Conservation (phyloP, 805 yeast genomes). For the Kuraishia ogatae region DNA sequence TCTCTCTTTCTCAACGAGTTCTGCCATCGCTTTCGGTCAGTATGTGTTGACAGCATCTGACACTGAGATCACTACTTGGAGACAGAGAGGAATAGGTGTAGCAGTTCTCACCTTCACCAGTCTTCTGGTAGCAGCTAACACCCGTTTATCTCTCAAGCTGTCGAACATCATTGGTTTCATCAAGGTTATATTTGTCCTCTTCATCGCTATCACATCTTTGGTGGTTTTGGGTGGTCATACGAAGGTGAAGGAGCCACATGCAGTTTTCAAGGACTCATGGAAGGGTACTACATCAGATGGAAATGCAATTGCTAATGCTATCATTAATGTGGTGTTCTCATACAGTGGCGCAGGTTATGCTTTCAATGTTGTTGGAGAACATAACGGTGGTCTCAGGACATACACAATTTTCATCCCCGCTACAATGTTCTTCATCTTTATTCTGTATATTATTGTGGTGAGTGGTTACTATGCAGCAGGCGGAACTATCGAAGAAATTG, state of each 20-base stretch:
- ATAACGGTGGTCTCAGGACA: conserved; percentile 62
- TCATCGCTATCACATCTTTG: conserved; percentile 75
- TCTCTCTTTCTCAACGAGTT: conserved; percentile 83
- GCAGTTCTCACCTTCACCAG: conserved; percentile 69
- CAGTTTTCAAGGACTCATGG: conserved; percentile 27
- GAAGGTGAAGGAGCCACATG: conserved; percentile 26
- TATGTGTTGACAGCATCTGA: conserved; percentile 71
- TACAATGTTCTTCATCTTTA: conserved; percentile 50
- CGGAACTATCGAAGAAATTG: conserved; percentile 40
- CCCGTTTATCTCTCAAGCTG: conserved; percentile 57
- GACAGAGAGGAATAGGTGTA: conserved; percentile 67
- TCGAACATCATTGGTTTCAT: conserved; percentile 62
- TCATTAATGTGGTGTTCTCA: conserved; percentile 33
- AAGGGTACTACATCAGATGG: conserved; percentile 32
- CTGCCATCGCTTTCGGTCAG: conserved; percentile 73
- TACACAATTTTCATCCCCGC: conserved; percentile 68
- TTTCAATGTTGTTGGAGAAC: conserved; percentile 28
- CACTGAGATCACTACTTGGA: conserved; percentile 61
- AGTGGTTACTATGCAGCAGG: conserved; percentile 80
- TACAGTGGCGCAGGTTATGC: conserved; percentile 33
- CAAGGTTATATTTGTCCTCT: conserved; percentile 61
- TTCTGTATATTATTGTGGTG: conserved; percentile 68
- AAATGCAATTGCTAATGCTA: conserved; percentile 32
- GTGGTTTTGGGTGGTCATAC: conserved; percentile 73
- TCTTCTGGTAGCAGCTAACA: conserved; percentile 48